phyloP scores from a whole-genome alignment of 73 alveolate genomes.

The Paramecium sexaurelia region DNA sequence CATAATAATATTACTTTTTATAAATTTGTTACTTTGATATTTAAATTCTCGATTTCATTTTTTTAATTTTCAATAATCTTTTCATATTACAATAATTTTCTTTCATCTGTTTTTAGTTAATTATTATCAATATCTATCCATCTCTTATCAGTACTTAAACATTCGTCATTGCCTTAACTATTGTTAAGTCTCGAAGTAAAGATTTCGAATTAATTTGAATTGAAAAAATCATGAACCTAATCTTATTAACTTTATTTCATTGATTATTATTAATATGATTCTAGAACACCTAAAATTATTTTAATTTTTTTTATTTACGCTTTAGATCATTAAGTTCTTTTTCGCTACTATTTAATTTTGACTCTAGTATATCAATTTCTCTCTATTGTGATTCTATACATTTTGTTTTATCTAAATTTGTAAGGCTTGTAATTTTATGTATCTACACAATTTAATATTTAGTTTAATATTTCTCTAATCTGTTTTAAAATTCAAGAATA shows the following conservation, averaged over 20 bases:
- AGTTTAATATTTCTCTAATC: background rate
- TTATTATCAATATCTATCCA: conserved; percentile 29
- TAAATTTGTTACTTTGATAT: background rate
- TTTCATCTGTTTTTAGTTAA: background rate
- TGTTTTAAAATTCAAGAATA: background rate
- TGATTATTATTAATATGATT: background rate
- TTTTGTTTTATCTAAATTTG: background rate
- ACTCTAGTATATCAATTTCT: background rate
- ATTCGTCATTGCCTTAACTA: background rate
- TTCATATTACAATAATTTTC: background rate
- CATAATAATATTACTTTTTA: background rate
- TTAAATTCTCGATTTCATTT: background rate
- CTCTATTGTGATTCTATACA: background rate
- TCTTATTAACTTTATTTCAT: background rate
- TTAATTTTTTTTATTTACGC: background rate
- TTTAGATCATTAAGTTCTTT: background rate
- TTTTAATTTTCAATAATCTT: background rate
- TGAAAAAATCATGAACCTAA: background rate
- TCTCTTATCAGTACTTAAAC: background rate
- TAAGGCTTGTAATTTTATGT: background rate
- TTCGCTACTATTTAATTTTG: background rate
- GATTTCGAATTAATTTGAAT: background rate
- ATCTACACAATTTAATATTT: background rate
- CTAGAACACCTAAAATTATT: background rate
- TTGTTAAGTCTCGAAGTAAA: background rate